Conservation (phyloP, 495 filamentous ascomycete species). For the Corynascus novoguineensis region DNA sequence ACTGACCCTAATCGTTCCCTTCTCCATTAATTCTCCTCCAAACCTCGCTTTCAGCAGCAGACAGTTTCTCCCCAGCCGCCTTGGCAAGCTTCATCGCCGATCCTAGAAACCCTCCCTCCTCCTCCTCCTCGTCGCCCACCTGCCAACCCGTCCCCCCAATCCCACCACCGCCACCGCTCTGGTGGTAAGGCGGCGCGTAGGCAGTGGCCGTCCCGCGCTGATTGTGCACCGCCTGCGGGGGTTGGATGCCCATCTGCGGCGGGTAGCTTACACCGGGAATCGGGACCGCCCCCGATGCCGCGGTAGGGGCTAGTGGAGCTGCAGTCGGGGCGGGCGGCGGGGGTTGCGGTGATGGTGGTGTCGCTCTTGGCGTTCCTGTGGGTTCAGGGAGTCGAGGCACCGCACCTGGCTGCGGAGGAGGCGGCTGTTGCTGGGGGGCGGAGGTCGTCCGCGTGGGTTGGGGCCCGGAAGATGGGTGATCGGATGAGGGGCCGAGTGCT, state of each 20-base stretch:
- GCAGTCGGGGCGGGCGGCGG: slow-evolving; percentile 26
- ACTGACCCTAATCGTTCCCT: slow-evolving; percentile 7
- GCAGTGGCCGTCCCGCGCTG: slow-evolving; percentile 35
- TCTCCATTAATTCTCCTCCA: slow-evolving; percentile 63
- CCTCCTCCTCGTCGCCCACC: slow-evolving; percentile 28
- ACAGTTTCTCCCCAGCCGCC: slow-evolving; percentile 55
- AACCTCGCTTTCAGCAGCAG: slow-evolving; percentile 61
- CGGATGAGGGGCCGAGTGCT: slow-evolving; percentile 26
- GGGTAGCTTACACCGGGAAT: slow-evolving; percentile 35
- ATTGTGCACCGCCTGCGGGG: slow-evolving; percentile 30
- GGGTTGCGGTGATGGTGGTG: background rate
- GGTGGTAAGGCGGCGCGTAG: slow-evolving; percentile 1
- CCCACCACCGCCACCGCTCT: slow-evolving; percentile 4
- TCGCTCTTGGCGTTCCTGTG: slow-evolving; percentile 7
- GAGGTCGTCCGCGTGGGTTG: slow-evolving; percentile 27
- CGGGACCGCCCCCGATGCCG: no score
- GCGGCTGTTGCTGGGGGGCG: slow-evolving; percentile 32
- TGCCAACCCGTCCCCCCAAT: no score
- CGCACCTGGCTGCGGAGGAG: slow-evolving; percentile 57
- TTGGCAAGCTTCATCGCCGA: slow-evolving; percentile 57
- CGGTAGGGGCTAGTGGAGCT: slow-evolving; percentile 51
- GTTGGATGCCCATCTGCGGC: slow-evolving; percentile 37
- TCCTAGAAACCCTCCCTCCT: slow-evolving; percentile 46
- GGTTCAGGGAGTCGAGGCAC: slow-evolving; percentile 21
- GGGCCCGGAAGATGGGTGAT: slow-evolving; percentile 25